A percentile compares a stretch with the other conserved stretches of the same genome.
Evolutionary conservation across 2,329 filamentous ascomycete species (phyloP).

Genomic region (Amylocarpus encephaloides): DNA sequence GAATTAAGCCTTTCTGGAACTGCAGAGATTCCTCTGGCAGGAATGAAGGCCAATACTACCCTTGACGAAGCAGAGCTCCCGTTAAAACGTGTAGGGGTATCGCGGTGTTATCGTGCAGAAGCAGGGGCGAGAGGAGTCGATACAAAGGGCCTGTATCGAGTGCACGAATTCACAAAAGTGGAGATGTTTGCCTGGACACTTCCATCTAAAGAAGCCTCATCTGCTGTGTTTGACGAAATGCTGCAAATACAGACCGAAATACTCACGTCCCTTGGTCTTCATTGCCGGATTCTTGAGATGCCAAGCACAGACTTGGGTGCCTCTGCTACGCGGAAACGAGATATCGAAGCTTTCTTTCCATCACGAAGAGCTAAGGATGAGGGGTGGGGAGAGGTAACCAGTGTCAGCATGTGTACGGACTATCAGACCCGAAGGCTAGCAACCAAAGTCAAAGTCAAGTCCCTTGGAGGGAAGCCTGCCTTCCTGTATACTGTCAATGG

Average conservation of each 20-base stretch:
- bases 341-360: conserved; percentile 94
- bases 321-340: conserved; percentile 76
- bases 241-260: conserved; percentile 82
- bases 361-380: conserved; percentile 59
- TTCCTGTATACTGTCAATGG: conserved; percentile 93
- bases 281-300: conserved; percentile 90
- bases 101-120: conserved; percentile 92
- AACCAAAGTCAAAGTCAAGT: conserved; percentile 58
- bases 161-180: conserved; percentile 98
- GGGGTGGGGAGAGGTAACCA: conserved; percentile 92
- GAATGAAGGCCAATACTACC: conserved; percentile 72
- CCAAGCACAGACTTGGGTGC: conserved; percentile 82
- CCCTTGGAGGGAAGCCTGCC: conserved; percentile 46
- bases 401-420: conserved; percentile 85
- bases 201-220: conserved; percentile 44
- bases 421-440: conserved; percentile 82
- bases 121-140: conserved; percentile 84
- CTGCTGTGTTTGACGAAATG: conserved; percentile 74
- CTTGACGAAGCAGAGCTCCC: conserved; percentile 64
- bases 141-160: conserved; percentile 90
- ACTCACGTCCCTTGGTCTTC: conserved; percentile 66
- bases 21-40: conserved; percentile 90
- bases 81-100: conserved; percentile 73
- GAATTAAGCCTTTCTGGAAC: conserved; percentile 77
- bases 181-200: conserved; percentile 92